These are phyloP conservation scores for Canavalia ensiformis DNA, from an alignment of 306 rosid genomes.

Conservation along the genomic window DNA sequence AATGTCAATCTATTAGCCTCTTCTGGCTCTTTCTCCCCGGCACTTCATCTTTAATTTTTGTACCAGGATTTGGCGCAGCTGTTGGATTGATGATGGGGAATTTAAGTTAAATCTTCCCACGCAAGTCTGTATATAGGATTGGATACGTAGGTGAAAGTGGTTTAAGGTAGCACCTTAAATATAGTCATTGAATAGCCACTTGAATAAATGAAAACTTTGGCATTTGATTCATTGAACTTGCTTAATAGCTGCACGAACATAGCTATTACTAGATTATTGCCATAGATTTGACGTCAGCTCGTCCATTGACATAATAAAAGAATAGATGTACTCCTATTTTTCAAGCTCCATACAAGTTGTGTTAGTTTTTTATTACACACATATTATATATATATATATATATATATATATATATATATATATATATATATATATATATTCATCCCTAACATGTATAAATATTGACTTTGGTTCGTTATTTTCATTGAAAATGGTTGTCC, in stretches of 20 bases:
- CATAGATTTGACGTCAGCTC: neutral
- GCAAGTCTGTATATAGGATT: neutral
- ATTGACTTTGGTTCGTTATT: neutral
- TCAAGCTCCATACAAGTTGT: neutral
- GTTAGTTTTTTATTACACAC: no score
- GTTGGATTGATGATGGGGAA: constrained; percentile 4
- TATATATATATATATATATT: neutral
- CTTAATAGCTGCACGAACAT: neutral
- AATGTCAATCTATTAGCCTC: neutral
- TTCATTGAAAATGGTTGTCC: no score
- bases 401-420: no score
- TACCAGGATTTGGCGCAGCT: neutral
- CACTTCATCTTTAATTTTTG: neutral
- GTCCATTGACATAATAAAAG: neutral
- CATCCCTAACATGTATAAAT: neutral
- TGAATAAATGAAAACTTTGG: neutral
- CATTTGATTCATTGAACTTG: neutral
- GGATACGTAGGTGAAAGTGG: neutral
- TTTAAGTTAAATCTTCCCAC: neutral
- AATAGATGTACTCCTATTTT: neutral
- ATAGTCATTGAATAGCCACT: neutral
- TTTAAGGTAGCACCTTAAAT: neutral
- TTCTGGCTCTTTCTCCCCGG: neutral
- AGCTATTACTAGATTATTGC: neutral
- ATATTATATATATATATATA: no score